Base-by-base conservation (phyloP, 2,329 filamentous ascomycete species). In the Fusarium euwallaceae region DNA sequence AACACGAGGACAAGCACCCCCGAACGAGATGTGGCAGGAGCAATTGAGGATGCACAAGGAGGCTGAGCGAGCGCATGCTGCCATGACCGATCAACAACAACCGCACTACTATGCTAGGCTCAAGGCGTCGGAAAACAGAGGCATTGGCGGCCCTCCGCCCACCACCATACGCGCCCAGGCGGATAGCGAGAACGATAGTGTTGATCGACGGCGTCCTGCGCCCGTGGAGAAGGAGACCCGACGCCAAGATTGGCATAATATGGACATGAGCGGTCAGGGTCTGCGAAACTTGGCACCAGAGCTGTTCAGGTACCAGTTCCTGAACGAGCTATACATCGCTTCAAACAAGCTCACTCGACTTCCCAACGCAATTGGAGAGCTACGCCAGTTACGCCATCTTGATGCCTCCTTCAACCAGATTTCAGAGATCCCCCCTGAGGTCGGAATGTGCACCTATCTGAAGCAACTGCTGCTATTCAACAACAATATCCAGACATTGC, bases 251-350 rank as follows among this genome's bases (percentile, higher is more conserved):
- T 98, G 97, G 97, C 91, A 94, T 82, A 95, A 95, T 74, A 88
- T 99, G 78, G 97, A 99, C 83, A 92, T 98, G 82, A 97, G 95
- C 78, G 97, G 97, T n/a, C 97, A 98, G 85, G 96, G 96, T 22
- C 87, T 99, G 59, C 93, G 95, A 76, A 94, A 95, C 69, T 87
- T 99, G 36, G 92, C 95, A 1, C 86, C 90, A 10, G 90, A 93
- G 53, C 87, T 99, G 36, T 98, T 98, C 85, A 88, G 90, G 76
- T 99, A 98, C 84, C 89, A 89, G 53, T 98, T 99, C 82, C 87
- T 99, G 66, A 94, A 94, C 76, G 96, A 97, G 83, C 90, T 99
- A 34, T 98, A 97, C 82, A 91, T 99, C 72, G 95, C 95, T 78
- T 96, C 95, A 76, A 99, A 99, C 87, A 95, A 95, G 82, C 89